phyloP scores from a whole-genome alignment of 2,329 filamentous ascomycete species.

The Neopestalotiopsis sp. region DNA sequence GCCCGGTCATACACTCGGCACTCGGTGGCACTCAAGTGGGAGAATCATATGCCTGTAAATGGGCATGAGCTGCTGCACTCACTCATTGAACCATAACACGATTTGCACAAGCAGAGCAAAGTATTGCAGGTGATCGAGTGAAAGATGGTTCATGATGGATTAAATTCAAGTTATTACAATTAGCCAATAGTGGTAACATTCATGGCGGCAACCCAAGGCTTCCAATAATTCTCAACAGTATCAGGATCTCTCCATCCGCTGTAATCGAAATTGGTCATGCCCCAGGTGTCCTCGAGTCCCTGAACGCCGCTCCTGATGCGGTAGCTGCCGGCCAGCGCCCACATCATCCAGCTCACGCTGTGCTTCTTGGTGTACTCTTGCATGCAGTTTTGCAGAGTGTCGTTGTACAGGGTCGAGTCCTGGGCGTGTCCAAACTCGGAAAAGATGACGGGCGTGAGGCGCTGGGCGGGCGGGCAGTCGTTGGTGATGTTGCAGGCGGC shows the following conservation, averaged over 20 bases:
- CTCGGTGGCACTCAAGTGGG: neutral
- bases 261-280: constrained; percentile 51
- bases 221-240: constrained; percentile 54
- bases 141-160: neutral
- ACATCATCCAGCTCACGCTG: constrained; percentile 54
- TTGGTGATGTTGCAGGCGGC: constrained; percentile 45
- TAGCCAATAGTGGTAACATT: constrained; percentile 29
- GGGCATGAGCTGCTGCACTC: neutral
- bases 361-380: constrained; percentile 49
- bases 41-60: neutral
- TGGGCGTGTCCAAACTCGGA: constrained; percentile 53
- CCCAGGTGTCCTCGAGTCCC: constrained; percentile 53
- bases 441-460: constrained; percentile 51
- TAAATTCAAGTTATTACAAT: neutral
- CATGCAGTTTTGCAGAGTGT: constrained; percentile 52
- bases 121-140: neutral
- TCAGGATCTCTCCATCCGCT: constrained; percentile 49
- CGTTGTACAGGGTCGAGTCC: constrained; percentile 44
- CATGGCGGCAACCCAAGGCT: constrained; percentile 53
- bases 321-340: constrained; percentile 53
- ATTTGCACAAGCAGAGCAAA: no score
- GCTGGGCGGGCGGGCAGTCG: constrained; percentile 40
- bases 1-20: neutral
- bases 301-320: constrained; percentile 49
- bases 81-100: no score